These are phyloP conservation scores for Salix brachista DNA, from an alignment of 345 rosid species.

Conservation along the genomic window DNA sequence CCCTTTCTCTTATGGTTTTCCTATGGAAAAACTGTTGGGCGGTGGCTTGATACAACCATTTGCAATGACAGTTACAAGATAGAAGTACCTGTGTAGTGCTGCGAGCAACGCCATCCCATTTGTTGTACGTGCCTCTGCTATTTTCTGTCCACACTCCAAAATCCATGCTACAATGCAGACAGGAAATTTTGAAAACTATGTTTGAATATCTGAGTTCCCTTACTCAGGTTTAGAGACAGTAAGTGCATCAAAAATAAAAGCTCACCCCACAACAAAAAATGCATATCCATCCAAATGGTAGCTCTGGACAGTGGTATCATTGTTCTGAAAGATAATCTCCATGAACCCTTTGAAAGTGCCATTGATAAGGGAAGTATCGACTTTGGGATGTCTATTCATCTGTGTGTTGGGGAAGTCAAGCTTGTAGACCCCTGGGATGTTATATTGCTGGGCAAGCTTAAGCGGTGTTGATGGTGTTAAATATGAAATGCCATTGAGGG, in stretches of 20 bases:
- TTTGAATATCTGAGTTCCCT: background rate
- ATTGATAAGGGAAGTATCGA: slow-evolving; percentile 84
- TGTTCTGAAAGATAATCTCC: slow-evolving; percentile 91
- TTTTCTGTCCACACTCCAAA: slow-evolving; percentile 91
- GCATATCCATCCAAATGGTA: slow-evolving; percentile 96
- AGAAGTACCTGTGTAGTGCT: slow-evolving; percentile 64
- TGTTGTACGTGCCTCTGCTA: slow-evolving; percentile 81
- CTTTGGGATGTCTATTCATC: slow-evolving; percentile 68
- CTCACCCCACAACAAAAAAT: slow-evolving; percentile 91
- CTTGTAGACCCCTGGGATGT: slow-evolving; percentile 76
- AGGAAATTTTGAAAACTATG: slow-evolving; percentile 10
- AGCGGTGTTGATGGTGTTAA: slow-evolving; percentile 78
- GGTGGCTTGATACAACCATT: background rate
- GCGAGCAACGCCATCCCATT: slow-evolving; percentile 91
- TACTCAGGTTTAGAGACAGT: slow-evolving; percentile 6
- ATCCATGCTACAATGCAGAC: slow-evolving; percentile 60
- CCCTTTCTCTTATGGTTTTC: background rate
- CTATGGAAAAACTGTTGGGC: background rate
- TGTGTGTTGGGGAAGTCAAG: slow-evolving; percentile 73
- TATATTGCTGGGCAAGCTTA: slow-evolving; percentile 80
- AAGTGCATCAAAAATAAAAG: slow-evolving; percentile 16
- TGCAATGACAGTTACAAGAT: slow-evolving; percentile 8
- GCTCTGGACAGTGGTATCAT: slow-evolving; percentile 64
- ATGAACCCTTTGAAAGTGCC: slow-evolving; percentile 81
- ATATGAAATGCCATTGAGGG: slow-evolving; percentile 84